Conservation (phyloP, 371 early-diverging fungal genomes). For the Syncephalastrum monosporum region DNA sequence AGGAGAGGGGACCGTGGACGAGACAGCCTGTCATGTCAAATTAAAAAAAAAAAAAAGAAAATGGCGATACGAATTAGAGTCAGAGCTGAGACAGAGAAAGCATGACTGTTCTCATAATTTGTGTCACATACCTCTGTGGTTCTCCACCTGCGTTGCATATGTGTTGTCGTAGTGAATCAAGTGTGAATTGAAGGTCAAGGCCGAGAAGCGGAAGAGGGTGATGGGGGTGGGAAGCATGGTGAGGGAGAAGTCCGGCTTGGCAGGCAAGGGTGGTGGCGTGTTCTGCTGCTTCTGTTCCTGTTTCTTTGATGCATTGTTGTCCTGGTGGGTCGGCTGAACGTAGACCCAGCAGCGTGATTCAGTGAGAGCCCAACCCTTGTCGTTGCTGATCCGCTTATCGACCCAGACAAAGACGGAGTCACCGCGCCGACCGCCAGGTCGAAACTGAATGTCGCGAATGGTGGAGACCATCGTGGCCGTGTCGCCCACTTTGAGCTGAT, state of each 20-base stretch:
- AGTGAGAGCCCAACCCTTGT: conserved; percentile 56
- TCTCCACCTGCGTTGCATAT: conserved; percentile 69
- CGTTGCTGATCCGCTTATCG: conserved; percentile 58
- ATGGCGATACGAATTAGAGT: neutral
- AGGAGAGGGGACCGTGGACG: conserved; percentile 81
- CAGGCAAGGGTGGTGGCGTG: conserved; percentile 1
- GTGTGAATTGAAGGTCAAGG: conserved; percentile 82
- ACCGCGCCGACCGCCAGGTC: conserved; percentile 46
- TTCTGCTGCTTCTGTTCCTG: conserved; percentile 22
- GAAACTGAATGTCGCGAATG: conserved; percentile 52
- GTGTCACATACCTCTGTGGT: conserved; percentile 55
- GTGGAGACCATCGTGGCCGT: conserved; percentile 49
- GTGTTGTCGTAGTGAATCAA: conserved; percentile 77
- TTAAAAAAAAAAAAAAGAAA: neutral
- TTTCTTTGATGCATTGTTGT: conserved; percentile 19
- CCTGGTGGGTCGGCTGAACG: conserved; percentile 22
- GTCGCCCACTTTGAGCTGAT: conserved; percentile 66
- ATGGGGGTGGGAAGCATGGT: conserved; percentile 60
- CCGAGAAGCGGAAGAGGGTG: conserved; percentile 79
- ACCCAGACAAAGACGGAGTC: conserved; percentile 67
- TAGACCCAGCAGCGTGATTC: conserved; percentile 74
- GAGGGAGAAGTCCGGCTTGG: conserved; percentile 55
- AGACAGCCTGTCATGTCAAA: conserved; percentile 45
- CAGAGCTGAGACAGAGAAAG: neutral
- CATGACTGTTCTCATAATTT: conserved; percentile 1